Percentiles rank a stretch among this genome's conserved stretches.
Evolutionary conservation across 345 rosid species (phyloP).

Genomic region (Cardamine resedifolia): DNA sequence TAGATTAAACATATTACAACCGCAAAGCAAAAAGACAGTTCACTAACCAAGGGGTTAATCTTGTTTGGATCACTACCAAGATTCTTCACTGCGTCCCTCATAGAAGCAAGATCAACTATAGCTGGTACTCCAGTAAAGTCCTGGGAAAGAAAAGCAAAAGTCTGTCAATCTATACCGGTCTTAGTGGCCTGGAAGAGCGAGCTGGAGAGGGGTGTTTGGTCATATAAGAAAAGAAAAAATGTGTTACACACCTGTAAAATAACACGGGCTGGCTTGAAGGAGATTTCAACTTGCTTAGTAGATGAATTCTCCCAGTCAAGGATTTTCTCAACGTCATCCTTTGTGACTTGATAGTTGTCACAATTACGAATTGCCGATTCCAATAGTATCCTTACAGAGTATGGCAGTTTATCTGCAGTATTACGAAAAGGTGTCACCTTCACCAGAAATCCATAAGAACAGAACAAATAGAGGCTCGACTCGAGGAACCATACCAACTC

Average conservation of each 20-base stretch:
- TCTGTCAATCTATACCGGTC: constrained; percentile 24
- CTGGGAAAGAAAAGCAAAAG: constrained; percentile 35
- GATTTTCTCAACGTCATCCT: constrained; percentile 84
- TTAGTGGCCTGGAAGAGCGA: constrained; percentile 60
- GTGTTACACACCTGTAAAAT: constrained; percentile 59
- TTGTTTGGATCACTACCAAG: constrained; percentile 73
- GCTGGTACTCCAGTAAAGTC: constrained; percentile 94
- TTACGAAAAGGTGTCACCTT: background rate
- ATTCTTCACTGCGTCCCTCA: constrained; percentile 83
- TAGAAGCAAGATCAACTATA: constrained; percentile 84
- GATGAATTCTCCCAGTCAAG: constrained; percentile 83
- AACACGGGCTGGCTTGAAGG: constrained; percentile 91
- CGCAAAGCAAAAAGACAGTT: background rate
- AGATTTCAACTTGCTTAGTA: constrained; percentile 78
- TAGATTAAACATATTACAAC: background rate
- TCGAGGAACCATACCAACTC: constrained; percentile 52
- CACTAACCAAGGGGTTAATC: constrained; percentile 85
- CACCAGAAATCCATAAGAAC: background rate
- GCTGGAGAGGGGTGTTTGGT: constrained; percentile 61
- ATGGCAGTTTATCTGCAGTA: constrained; percentile 65
- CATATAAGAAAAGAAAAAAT: background rate
- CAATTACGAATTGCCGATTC: constrained; percentile 90
- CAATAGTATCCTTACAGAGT: constrained; percentile 69
- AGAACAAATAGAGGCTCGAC: constrained; percentile 39
- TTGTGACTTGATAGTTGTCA: constrained; percentile 76